Conservation (phyloP, 192 early-diverging fungal species). For the Umbelopsis isabellina region DNA sequence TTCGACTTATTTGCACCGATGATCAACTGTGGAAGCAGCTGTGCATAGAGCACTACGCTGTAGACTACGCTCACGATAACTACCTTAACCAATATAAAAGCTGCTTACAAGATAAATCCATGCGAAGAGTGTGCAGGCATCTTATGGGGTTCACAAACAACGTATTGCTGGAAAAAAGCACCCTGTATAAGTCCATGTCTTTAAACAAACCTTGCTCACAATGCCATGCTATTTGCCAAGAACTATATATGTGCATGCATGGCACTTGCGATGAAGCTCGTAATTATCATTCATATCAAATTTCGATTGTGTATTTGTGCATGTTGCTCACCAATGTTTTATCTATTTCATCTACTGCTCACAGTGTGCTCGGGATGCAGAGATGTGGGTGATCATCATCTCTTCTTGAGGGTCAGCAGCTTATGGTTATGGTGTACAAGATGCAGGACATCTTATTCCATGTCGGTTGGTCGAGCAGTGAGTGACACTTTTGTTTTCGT, state of each 20-base stretch:
- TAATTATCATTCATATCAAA: not conserved
- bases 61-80: not conserved
- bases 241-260: slow-evolving; percentile 20
- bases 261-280: slow-evolving; percentile 11
- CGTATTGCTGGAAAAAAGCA: slow-evolving; percentile 10
- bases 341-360: not conserved
- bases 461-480: slow-evolving; percentile 17
- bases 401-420: slow-evolving; percentile 18
- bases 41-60: slow-evolving; percentile 9
- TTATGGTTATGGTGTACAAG: slow-evolving; percentile 19
- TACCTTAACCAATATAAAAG: slow-evolving; percentile 5
- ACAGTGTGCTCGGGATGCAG: slow-evolving; percentile 11
- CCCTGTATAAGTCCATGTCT: slow-evolving; percentile 16
- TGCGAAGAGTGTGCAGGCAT: slow-evolving; percentile 17
- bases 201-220: slow-evolving; percentile 1
- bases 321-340: not conserved
- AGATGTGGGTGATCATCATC: slow-evolving; percentile 21
- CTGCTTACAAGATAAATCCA: slow-evolving; percentile 6
- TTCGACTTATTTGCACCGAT: slow-evolving; percentile 14
- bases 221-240: not conserved
- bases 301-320: too few relatives aligned
- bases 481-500: not conserved
- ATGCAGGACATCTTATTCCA: slow-evolving; percentile 21
- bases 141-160: slow-evolving; percentile 12
- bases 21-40: slow-evolving; percentile 15